Evolutionary conservation across 495 filamentous ascomycete genomes (phyloP).

Genomic region (Aspergillus baeticus): DNA sequence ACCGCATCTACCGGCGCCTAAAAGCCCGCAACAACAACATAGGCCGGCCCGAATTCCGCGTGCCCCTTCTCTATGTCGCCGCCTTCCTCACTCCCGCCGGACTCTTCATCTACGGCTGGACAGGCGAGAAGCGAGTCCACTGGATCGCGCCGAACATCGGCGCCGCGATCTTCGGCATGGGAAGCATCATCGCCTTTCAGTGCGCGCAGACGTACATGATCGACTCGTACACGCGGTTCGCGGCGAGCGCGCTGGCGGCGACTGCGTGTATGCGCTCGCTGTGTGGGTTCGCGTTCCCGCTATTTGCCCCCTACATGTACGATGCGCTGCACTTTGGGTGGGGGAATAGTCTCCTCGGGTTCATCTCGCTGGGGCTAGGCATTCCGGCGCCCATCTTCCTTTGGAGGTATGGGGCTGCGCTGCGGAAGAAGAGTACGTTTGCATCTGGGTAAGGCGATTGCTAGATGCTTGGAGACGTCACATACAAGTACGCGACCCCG

Average conservation of each 20-base stretch:
- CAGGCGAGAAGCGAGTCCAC: slow-evolving; percentile 56
- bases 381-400: slow-evolving; percentile 60
- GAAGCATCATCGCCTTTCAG: slow-evolving; percentile 65
- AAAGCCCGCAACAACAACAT: slow-evolving; percentile 56
- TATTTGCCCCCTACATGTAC: slow-evolving; percentile 71
- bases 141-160: slow-evolving; percentile 78
- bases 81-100: slow-evolving; percentile 61
- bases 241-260: slow-evolving; percentile 70
- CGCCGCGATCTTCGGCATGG: slow-evolving; percentile 54
- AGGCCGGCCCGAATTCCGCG: slow-evolving; percentile 65
- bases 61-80: slow-evolving; percentile 60
- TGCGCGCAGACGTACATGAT: slow-evolving; percentile 73
- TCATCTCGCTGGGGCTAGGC: slow-evolving; percentile 53
- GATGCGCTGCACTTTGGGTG: slow-evolving; percentile 56
- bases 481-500: too few relatives aligned
- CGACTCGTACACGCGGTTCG: slow-evolving; percentile 73
- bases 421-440: slow-evolving; percentile 64
- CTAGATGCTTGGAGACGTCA: too few relatives aligned
- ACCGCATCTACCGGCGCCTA: slow-evolving; percentile 61
- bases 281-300: slow-evolving; percentile 73
- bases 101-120: slow-evolving; percentile 73
- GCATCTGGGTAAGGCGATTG: slow-evolving; percentile 64
- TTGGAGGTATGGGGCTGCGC: slow-evolving; percentile 55
- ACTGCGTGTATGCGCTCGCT: slow-evolving; percentile 63
- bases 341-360: slow-evolving; percentile 63